Conservation (phyloP, 106 monocot genomes). For the Ottelia alismoides region DNA sequence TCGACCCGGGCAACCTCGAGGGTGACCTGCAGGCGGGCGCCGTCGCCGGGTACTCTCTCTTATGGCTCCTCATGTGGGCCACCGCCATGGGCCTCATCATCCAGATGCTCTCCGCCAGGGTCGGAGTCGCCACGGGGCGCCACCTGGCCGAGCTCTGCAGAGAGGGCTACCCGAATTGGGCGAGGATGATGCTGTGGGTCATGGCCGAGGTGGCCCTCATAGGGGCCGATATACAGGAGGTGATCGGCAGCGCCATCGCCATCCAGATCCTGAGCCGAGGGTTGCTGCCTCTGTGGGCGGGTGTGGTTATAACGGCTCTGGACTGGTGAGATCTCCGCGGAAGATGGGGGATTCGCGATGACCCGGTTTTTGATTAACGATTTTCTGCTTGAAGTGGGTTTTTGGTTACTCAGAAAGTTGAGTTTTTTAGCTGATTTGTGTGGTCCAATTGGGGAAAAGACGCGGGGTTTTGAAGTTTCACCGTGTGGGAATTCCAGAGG, state of each 20-base stretch:
- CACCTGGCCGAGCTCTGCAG: constrained; percentile 71
- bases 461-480: no score
- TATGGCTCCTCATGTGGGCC: constrained; percentile 62
- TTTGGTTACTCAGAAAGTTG: background rate
- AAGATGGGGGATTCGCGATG: no score
- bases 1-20: constrained; percentile 73
- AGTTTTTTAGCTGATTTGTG: background rate
- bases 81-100: constrained; percentile 57
- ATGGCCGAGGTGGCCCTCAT: constrained; percentile 74
- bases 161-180: constrained; percentile 67
- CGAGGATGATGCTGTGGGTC: constrained; percentile 42
- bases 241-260: constrained; percentile 71
- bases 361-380: no score
- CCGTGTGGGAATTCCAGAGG: no score
- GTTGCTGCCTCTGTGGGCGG: constrained; percentile 47
- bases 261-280: constrained; percentile 56
- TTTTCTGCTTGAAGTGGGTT: no score
- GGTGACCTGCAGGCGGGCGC: constrained; percentile 74
- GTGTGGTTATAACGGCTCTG: constrained; percentile 54
- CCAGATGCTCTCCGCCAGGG: constrained; percentile 48
- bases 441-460: no score
- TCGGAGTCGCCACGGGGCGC: constrained; percentile 58
- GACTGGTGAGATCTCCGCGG: constrained; percentile 70
- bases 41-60: constrained; percentile 52
- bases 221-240: constrained; percentile 76